Evolutionary conservation across 139 green algal genomes (phyloP).

Genomic region (Tetraselmis striata): DNA sequence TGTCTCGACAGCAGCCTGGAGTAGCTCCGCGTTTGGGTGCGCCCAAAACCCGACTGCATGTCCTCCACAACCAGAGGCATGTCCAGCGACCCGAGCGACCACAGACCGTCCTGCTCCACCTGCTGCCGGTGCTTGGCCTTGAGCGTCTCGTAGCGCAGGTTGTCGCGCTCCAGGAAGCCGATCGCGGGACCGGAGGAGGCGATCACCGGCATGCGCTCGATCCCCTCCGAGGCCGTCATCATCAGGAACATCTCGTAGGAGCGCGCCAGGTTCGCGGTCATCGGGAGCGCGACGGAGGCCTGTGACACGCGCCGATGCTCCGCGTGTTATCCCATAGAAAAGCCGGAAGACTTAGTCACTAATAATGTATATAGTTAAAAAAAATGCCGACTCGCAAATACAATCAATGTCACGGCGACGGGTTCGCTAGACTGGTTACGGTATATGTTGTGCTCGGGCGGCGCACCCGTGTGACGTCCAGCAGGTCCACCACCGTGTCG

Average conservation of each 20-base stretch:
- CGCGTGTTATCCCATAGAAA: no score
- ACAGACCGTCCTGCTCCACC: background rate
- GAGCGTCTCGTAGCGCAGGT: background rate
- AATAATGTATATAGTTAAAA: no score
- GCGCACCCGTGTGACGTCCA: background rate
- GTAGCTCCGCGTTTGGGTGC: background rate
- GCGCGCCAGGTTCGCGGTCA: background rate
- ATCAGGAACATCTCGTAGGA: background rate
- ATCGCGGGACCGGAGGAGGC: background rate
- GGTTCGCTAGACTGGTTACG: no score
- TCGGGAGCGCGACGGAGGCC: background rate
- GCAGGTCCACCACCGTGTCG: background rate
- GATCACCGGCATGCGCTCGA: background rate
- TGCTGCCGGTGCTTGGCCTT: background rate
- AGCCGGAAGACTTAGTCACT: no score
- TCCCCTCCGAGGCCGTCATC: background rate
- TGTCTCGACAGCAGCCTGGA: no score
- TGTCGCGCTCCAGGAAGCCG: background rate
- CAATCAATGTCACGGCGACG: no score
- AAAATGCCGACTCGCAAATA: no score
- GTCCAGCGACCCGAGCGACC: background rate
- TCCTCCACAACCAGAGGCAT: background rate
- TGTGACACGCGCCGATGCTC: no score
- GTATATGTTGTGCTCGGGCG: no score
- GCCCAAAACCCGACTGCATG: background rate